Percentiles rank a stretch among this genome's conserved stretches.
phyloP scores from a whole-genome alignment of 2,329 filamentous ascomycete genomes.

The Akanthomyces dipterigenus region DNA sequence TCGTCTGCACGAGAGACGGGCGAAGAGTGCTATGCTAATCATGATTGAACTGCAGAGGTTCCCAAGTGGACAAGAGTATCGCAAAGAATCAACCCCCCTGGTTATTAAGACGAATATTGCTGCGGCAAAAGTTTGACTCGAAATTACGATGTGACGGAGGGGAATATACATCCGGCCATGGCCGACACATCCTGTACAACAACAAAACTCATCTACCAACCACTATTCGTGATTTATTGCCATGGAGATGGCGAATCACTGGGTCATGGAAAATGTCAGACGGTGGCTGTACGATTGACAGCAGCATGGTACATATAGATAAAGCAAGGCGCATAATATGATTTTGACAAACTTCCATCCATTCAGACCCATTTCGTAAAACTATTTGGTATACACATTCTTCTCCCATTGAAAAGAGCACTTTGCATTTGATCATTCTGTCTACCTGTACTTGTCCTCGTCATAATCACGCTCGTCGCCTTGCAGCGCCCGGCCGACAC shows the following conservation, averaged over 20 bases:
- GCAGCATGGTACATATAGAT: slow-evolving; percentile 8
- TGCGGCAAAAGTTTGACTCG: not conserved
- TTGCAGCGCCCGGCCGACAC: slow-evolving; percentile 72
- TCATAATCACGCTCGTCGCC: slow-evolving; percentile 38
- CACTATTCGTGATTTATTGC: not conserved
- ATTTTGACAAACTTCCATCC: not conserved
- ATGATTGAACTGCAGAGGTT: slow-evolving; percentile 48
- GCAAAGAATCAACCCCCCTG: slow-evolving; percentile 87
- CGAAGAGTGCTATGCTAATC: not conserved
- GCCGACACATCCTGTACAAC: slow-evolving; percentile 10
- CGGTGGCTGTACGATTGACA: slow-evolving; percentile 5
- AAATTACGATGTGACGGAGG: slow-evolving; percentile 5
- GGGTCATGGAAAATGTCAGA: slow-evolving; percentile 3
- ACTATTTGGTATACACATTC: not conserved
- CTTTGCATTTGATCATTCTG: not conserved
- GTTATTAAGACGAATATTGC: slow-evolving; percentile 58
- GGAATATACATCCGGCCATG: not conserved
- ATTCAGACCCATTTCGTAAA: not conserved
- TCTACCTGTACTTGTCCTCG: slow-evolving; percentile 25
- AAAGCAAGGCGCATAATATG: slow-evolving; percentile 12
- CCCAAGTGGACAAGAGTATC: slow-evolving; percentile 95
- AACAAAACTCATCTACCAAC: slow-evolving; percentile 7
- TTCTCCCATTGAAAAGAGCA: not conserved
- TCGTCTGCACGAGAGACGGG: not conserved
- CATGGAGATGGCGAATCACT: not conserved